Evolutionary conservation across 1,284 basidiomycete species (phyloP).

Genomic region (Butyriboletus regius): DNA sequence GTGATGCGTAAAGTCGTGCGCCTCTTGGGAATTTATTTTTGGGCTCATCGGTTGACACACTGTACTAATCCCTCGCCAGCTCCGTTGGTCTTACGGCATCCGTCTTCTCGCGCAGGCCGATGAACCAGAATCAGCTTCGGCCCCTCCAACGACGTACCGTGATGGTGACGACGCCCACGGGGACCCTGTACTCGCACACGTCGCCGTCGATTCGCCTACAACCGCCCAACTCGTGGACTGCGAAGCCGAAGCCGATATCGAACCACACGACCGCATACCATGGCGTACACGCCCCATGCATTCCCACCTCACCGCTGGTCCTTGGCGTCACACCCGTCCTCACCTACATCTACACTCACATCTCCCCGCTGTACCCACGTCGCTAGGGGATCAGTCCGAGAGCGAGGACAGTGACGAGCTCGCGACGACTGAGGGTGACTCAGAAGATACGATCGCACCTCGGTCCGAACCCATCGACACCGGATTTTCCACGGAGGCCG

Average conservation of each 20-base stretch:
- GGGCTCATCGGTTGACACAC: not conserved
- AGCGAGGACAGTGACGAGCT: conserved; percentile 19
- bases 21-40: not conserved
- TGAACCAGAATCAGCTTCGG: conserved; percentile 31
- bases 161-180: conserved; percentile 9
- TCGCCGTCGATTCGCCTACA: not conserved
- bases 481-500: conserved; percentile 14
- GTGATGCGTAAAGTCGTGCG: not conserved
- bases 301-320: not conserved
- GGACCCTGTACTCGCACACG: not conserved
- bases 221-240: conserved; percentile 10
- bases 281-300: not conserved
- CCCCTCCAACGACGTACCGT: conserved; percentile 1
- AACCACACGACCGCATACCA: not conserved
- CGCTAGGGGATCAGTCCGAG: conserved; percentile 23
- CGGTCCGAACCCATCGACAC: conserved; percentile 10
- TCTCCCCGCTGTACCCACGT: conserved; percentile 22
- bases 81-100: conserved; percentile 88
- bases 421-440: conserved; percentile 20
- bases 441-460: conserved; percentile 18
- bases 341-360: conserved; percentile 6
- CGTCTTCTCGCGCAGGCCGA: conserved; percentile 70
- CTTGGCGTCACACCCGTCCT: not conserved
- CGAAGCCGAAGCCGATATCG: not conserved
- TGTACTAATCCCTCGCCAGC: conserved; percentile 33